Evolutionary conservation across 495 filamentous ascomycete genomes (phyloP), one percentile per base, ranked within the genome.

Genomic region (Aspergillus asperescens): DNA sequence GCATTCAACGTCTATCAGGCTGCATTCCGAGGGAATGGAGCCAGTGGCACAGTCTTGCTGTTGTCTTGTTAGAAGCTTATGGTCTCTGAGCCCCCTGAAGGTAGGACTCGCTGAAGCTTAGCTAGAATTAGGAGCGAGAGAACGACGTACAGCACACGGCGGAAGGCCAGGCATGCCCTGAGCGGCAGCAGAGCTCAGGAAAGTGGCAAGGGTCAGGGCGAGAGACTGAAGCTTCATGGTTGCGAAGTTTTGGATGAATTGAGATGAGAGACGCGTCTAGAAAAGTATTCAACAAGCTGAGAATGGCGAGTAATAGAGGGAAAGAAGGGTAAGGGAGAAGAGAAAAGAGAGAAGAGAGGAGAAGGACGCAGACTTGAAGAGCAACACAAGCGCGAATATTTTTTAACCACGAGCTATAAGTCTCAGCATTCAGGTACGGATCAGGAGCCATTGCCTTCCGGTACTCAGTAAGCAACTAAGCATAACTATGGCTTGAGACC

Each of bases 1-100:
- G 64, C 89, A 94, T 31, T 66, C 58, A 54, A 81, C 62, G 51
- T 89, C 78, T 41, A 77, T 59, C 13, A 57, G 47, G 12, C 71
- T 67, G 67, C 88, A 90, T 52, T 67, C 68, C 7, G 39, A 16
- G 6, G 81, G 73, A 38, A 79, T 75, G 10, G 72, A 28, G 18
- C 63, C 50, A 45, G 67, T 66, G 9, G 78, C 81, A 59, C 85
- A 89, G 4, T 37, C 8, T 73, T 73, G 60, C 84, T 87, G 54
- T 54, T 19, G 16, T 28, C 48, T 20, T 51, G 29, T 48, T 40
- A 47, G 49, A n/a, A 23, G 25, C 6, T n/a, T 7, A 13, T 23
- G 12, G 5, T 7, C 12, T 18, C 3, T 42, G n/a, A n/a, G n/a
- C n/a, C n/a, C n/a, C n/a, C n/a, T n/a, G 12, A 23, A 23, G 16